A percentile compares a stretch with the other conserved stretches of the same genome.
phyloP scores from a whole-genome alignment of 495 filamentous ascomycete species.

The Talaromyces proteolyticus region DNA sequence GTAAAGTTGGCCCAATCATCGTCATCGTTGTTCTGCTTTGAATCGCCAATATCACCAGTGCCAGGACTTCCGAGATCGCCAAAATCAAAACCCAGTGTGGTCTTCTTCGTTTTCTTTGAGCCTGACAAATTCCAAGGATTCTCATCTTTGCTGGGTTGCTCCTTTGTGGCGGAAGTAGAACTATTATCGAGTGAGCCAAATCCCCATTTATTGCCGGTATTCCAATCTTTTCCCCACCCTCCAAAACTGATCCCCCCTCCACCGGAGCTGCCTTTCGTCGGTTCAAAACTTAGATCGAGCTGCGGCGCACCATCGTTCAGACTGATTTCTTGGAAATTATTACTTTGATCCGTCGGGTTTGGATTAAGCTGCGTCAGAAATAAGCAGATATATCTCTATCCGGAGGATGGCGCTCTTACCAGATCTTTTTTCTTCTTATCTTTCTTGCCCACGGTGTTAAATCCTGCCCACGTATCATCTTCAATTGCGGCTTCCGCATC shows the following conservation, averaged over 20 bases:
- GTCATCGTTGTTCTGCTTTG: constrained; percentile 15
- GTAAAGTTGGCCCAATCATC: constrained; percentile 12
- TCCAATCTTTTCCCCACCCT: constrained; percentile 40
- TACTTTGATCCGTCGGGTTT: constrained; percentile 7
- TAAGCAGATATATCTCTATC: not conserved
- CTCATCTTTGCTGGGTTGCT: constrained; percentile 17
- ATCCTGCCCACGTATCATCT: constrained; percentile 31
- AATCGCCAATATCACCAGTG: constrained; percentile 4
- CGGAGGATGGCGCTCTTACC: constrained; percentile 17
- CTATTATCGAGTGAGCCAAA: constrained; percentile 20
- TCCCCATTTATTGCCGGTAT: constrained; percentile 28
- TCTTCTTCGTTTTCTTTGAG: constrained; percentile 27
- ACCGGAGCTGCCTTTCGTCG: constrained; percentile 20
- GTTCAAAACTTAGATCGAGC: constrained; percentile 38
- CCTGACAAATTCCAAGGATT: constrained; percentile 36
- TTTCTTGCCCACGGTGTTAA: constrained; percentile 31
- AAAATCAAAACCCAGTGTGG: constrained; percentile 38
- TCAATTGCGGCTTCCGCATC: constrained; percentile 24
- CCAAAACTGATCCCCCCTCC: constrained; percentile 35
- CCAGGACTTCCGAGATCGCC: constrained; percentile 29
- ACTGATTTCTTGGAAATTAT: constrained; percentile 40
- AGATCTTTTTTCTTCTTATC: constrained; percentile 46
- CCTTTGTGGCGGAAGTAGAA: constrained; percentile 23
- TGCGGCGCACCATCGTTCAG: constrained; percentile 36
- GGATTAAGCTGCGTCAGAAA: constrained; percentile 13